phyloP scores from a whole-genome alignment of 2,329 filamentous ascomycete species.

The Penicillium sp. region DNA sequence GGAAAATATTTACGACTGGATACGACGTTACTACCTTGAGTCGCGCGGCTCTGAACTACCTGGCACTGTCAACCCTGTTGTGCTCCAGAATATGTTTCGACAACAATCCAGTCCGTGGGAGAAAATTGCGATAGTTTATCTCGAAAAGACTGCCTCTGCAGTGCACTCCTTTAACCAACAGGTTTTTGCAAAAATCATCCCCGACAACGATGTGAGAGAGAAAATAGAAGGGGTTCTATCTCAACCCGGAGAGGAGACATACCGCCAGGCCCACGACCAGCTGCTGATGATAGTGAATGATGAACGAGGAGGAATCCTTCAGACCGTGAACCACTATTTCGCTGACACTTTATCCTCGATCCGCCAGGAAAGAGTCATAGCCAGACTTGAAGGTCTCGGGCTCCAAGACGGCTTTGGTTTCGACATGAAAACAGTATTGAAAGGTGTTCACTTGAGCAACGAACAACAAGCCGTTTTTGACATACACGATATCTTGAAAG shows the following conservation, averaged over 20 bases:
- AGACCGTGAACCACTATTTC: conserved; percentile 55
- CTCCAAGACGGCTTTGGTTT: neutral
- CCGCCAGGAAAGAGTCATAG: conserved; percentile 14
- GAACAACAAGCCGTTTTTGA: conserved; percentile 37
- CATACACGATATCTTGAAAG: conserved; percentile 4
- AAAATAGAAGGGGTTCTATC: conserved; percentile 7
- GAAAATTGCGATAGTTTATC: neutral
- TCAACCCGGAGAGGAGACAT: conserved; percentile 37
- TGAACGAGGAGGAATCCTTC: conserved; percentile 46
- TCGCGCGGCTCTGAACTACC: conserved; percentile 22
- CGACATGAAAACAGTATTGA: conserved; percentile 6
- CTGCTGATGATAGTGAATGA: conserved; percentile 51
- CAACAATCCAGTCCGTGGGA: conserved; percentile 19
- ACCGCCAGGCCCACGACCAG: conserved; percentile 43
- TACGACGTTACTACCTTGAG: conserved; percentile 16
- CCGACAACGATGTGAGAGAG: neutral
- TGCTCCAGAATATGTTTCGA: conserved; percentile 21
- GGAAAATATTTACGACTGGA: conserved; percentile 19
- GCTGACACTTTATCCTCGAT: conserved; percentile 38
- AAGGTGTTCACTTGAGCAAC: conserved; percentile 32
- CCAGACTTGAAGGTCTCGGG: conserved; percentile 5
- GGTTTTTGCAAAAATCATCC: too few relatives aligned
- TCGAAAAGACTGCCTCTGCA: neutral
- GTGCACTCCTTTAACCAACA: neutral
- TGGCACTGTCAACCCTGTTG: conserved; percentile 19